Conservation (phyloP, 495 filamentous ascomycete species). For the Trichoderma parareesei region DNA sequence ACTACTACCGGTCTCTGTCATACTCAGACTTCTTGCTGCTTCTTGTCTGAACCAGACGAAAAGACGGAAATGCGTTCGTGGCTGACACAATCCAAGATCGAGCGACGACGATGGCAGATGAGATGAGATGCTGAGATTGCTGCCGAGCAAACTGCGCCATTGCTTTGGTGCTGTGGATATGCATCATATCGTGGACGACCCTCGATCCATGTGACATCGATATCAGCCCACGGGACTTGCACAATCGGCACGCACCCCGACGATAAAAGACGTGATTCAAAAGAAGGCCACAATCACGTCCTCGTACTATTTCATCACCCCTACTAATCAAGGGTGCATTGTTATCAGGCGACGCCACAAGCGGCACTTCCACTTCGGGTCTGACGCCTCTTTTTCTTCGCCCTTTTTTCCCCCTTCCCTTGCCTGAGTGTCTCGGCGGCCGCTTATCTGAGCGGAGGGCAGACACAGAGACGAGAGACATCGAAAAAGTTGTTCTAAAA, state of each 20-base stretch:
- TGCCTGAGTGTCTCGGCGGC: too few species aligned
- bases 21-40: too few species aligned
- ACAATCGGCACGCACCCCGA: not conserved
- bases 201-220: slow-evolving; percentile 1
- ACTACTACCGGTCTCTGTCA: too few species aligned
- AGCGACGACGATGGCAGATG: not conserved
- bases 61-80: too few species aligned
- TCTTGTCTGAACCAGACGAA: too few species aligned
- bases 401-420: not conserved
- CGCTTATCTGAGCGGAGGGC: slow-evolving; percentile 1
- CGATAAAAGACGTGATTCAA: too few species aligned
- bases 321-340: not conserved
- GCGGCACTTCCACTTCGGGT: not conserved
- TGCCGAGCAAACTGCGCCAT: not conserved
- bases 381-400: not conserved
- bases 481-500: not conserved
- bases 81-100: too few species aligned
- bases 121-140: not conserved
- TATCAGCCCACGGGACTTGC: slow-evolving; percentile 2
- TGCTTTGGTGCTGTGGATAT: not conserved
- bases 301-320: not conserved
- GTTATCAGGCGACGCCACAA: slow-evolving; percentile 4
- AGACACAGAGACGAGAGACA: not conserved
- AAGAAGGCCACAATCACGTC: not conserved
- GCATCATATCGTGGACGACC: not conserved